phyloP scores from a whole-genome alignment of 2,329 filamentous ascomycete species.

The Thelonectria rubi region DNA sequence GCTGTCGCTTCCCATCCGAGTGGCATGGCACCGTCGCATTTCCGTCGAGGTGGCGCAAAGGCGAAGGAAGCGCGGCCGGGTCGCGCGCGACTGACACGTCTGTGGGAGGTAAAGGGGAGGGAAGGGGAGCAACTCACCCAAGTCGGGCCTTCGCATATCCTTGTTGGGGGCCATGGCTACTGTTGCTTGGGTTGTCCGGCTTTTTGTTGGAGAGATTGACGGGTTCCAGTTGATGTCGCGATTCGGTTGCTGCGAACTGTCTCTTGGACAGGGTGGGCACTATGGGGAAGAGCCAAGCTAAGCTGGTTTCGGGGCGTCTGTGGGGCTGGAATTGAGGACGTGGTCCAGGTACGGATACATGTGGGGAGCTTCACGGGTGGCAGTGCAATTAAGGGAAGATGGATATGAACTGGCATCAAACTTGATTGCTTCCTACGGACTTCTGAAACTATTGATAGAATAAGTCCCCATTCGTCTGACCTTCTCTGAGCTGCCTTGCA shows the following conservation, averaged over 20 bases:
- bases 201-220: slow-evolving; percentile 23
- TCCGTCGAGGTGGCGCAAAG: neutral
- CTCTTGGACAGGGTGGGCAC: neutral
- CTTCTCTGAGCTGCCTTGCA: no score
- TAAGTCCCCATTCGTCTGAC: no score
- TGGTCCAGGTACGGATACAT: no score
- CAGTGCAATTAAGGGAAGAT: no score
- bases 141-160: slow-evolving; percentile 56
- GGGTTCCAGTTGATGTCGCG: slow-evolving; percentile 29
- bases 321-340: no score
- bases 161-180: slow-evolving; percentile 53
- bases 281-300: no score
- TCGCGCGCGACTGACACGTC: neutral
- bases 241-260: slow-evolving; percentile 35
- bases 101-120: neutral
- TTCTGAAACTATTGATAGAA: no score
- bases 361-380: no score
- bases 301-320: no score
- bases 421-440: no score
- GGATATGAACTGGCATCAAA: no score
- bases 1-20: slow-evolving; percentile 11
- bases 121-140: slow-evolving; percentile 47
- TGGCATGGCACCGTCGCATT: slow-evolving; percentile 10
- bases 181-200: slow-evolving; percentile 12
- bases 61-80: no score